Conservation (phyloP, 2,329 filamentous ascomycete genomes). For the Coleophoma cylindrospora region DNA sequence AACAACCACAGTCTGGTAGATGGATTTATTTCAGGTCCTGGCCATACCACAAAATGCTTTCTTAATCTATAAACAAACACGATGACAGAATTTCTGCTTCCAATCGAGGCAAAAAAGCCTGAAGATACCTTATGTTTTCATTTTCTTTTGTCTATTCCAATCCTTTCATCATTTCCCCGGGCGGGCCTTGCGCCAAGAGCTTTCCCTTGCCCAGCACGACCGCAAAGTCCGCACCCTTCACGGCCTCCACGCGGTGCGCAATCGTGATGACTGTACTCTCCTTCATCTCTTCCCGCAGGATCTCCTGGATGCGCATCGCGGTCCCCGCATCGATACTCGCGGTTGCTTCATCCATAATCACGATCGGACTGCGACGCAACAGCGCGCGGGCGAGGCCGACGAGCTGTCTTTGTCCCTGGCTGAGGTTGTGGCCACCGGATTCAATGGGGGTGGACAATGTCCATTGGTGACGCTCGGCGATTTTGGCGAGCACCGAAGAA, state of each 20-base stretch:
- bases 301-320: slow-evolving; percentile 46
- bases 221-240: slow-evolving; percentile 48
- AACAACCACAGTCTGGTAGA: too few species aligned
- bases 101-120: too few species aligned
- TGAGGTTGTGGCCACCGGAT: slow-evolving; percentile 55
- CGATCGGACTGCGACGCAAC: slow-evolving; percentile 51
- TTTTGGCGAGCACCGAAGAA: slow-evolving; percentile 43
- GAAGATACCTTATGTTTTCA: too few species aligned
- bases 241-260: slow-evolving; percentile 59
- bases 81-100: too few species aligned
- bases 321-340: slow-evolving; percentile 61
- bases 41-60: too few species aligned
- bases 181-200: slow-evolving; percentile 14
- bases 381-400: slow-evolving; percentile 61
- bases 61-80: too few species aligned
- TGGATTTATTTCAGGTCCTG: too few species aligned
- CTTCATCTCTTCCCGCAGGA: slow-evolving; percentile 49
- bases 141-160: slow-evolving; percentile 5
- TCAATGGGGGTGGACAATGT: slow-evolving; percentile 50
- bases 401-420: slow-evolving; percentile 60
- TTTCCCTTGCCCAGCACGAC: slow-evolving; percentile 23
- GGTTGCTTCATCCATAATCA: slow-evolving; percentile 64
- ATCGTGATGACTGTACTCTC: slow-evolving; percentile 60
- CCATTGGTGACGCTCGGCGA: slow-evolving; percentile 52
- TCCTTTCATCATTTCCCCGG: slow-evolving; percentile 7